phyloP scores from a whole-genome alignment of 768 basidiomycete species.

The Leucocoprinus birnbaumii region DNA sequence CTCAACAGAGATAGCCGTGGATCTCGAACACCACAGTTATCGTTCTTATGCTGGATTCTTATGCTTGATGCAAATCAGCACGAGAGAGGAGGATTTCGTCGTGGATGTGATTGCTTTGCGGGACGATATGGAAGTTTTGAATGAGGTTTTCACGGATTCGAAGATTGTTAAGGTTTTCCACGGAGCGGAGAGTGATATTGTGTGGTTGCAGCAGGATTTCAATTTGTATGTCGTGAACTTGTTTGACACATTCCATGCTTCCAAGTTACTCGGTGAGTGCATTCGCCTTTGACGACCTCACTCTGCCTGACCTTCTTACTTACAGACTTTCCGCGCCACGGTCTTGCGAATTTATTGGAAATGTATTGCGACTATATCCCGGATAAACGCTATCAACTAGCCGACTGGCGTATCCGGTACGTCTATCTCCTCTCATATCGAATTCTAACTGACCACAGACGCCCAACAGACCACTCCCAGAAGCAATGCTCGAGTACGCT shows the following conservation, averaged over 20 bases:
- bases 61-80: slow-evolving; percentile 92
- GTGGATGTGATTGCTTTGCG: slow-evolving; percentile 79
- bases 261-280: slow-evolving; percentile 68
- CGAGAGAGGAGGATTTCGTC: slow-evolving; percentile 80
- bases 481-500: slow-evolving; percentile 90
- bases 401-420: slow-evolving; percentile 94
- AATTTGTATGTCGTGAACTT: slow-evolving; percentile 90
- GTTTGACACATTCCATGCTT: slow-evolving; percentile 98
- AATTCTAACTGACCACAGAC: too few species aligned
- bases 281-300: neutral
- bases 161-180: slow-evolving; percentile 90
- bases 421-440: slow-evolving; percentile 12
- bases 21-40: slow-evolving; percentile 92
- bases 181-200: slow-evolving; percentile 90
- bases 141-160: slow-evolving; percentile 85
- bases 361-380: slow-evolving; percentile 88
- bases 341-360: slow-evolving; percentile 79
- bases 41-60: slow-evolving; percentile 84
- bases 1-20: slow-evolving; percentile 83
- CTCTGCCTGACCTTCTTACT: neutral
- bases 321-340: slow-evolving; percentile 78
- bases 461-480: slow-evolving; percentile 80
- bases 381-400: slow-evolving; percentile 95
- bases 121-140: slow-evolving; percentile 69
- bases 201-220: slow-evolving; percentile 97